These are phyloP conservation scores for Starmerella lactis-condensi DNA, from an alignment of 805 yeast genomes.

Conservation along the genomic window DNA sequence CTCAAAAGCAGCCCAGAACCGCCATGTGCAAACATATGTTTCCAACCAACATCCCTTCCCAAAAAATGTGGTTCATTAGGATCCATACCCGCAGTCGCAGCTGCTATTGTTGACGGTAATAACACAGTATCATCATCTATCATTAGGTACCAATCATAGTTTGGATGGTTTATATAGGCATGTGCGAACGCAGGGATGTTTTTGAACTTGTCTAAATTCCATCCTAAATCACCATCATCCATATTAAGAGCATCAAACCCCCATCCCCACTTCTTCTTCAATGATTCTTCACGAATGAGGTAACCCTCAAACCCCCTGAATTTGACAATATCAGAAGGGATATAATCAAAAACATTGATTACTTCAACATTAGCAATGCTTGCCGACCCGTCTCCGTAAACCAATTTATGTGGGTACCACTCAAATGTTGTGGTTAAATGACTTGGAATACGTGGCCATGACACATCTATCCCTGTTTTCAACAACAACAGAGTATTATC, in stretches of 20 bases:
- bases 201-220: conserved; percentile 25
- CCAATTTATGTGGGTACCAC: background rate
- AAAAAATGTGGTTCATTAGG: conserved; percentile 19
- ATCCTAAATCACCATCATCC: conserved; percentile 3
- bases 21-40: conserved; percentile 23
- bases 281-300: background rate
- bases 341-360: background rate
- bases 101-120: conserved; percentile 18
- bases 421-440: background rate
- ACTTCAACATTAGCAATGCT: background rate
- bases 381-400: background rate
- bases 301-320: background rate
- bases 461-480: background rate
- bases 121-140: conserved; percentile 24
- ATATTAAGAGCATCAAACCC: background rate
- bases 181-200: conserved; percentile 24
- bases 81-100: conserved; percentile 14
- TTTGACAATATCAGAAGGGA: background rate
- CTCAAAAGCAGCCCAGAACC: conserved; percentile 24
- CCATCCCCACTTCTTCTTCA: background rate
- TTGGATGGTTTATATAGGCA: conserved; percentile 20
- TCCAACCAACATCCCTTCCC: conserved; percentile 17
- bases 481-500: background rate
- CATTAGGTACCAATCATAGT: conserved; percentile 24
- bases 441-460: background rate